Evolutionary conservation across 2,329 filamentous ascomycete genomes (phyloP).

Genomic region (Neurospora sp.): DNA sequence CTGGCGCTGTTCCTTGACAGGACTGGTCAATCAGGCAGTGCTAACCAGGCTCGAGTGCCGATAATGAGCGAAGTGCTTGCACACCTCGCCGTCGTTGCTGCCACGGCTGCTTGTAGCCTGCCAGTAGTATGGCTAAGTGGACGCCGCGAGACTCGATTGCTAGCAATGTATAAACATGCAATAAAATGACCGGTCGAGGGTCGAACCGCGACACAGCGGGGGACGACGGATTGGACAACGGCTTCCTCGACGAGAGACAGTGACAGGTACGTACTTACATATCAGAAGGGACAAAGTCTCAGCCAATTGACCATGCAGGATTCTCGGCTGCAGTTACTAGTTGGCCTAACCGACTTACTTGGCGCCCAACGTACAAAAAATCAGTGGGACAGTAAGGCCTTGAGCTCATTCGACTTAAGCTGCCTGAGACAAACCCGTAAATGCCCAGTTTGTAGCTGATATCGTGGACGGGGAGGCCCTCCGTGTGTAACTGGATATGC

Average conservation of each 20-base stretch:
- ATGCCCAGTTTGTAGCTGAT: neutral
- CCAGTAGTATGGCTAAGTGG: neutral
- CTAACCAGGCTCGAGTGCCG: neutral
- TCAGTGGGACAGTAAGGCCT: neutral
- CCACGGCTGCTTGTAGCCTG: neutral
- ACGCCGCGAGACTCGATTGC: neutral
- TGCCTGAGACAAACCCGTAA: neutral
- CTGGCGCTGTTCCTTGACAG: neutral
- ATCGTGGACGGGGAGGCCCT: neutral
- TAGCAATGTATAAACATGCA: neutral
- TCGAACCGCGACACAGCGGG: neutral
- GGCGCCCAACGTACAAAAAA: neutral
- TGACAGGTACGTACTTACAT: neutral
- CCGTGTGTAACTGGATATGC: constrained; percentile 4
- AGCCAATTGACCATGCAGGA: neutral
- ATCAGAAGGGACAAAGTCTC: neutral
- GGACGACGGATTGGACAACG: neutral
- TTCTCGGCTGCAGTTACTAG: neutral
- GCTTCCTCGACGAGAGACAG: neutral
- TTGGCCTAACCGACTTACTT: neutral
- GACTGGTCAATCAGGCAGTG: neutral
- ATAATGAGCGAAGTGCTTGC: neutral
- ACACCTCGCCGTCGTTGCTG: neutral
- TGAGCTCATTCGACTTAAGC: neutral
- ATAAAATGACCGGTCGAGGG: neutral